These are phyloP conservation scores for Paradendryphiella salina DNA, from an alignment of 2,329 filamentous ascomycete species.

Conservation along the genomic window DNA sequence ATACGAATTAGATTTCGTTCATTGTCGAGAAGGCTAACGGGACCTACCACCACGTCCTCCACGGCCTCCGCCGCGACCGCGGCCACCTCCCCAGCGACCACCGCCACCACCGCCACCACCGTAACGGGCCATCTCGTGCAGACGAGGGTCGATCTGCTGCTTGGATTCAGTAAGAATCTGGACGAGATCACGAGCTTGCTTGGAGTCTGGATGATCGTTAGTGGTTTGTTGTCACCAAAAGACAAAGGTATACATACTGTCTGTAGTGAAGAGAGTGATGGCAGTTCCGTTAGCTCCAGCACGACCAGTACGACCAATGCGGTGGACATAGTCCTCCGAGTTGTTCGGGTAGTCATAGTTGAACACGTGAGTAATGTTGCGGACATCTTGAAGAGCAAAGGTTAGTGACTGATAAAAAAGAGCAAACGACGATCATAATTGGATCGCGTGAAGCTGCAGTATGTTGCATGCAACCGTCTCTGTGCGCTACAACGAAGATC, in stretches of 20 bases:
- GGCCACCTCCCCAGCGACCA: conserved; percentile 66
- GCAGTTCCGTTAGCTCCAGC: conserved; percentile 89
- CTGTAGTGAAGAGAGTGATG: conserved; percentile 98
- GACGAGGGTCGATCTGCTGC: conserved; percentile 94
- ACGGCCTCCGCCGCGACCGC: conserved; percentile 68
- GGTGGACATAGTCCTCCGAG: conserved; percentile 70
- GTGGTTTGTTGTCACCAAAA: conserved; percentile 8
- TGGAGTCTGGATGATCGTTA: conserved; percentile 52
- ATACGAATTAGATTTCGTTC: conserved; percentile 21
- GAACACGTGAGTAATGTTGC: conserved; percentile 99
- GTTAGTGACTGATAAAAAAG: conserved; percentile 70
- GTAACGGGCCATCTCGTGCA: conserved; percentile 94
- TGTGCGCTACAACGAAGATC: conserved; percentile 54
- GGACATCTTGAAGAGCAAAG: conserved; percentile 87
- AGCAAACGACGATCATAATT: conserved; percentile 57
- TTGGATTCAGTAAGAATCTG: conserved; percentile 92
- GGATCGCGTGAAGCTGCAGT: conserved; percentile 62
- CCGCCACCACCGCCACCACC: conserved; percentile 79
- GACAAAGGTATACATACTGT: conserved; percentile 70
- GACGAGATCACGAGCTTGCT: conserved; percentile 89
- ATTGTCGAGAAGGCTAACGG: conserved; percentile 3
- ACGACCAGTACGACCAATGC: conserved; percentile 70
- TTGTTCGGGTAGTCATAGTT: conserved; percentile 99
- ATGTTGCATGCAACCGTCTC: conserved; percentile 61
- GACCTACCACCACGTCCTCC: conserved; percentile 57